phyloP scores from a whole-genome alignment of 2,329 filamentous ascomycete species.

The Pezizomycotina sp. region DNA sequence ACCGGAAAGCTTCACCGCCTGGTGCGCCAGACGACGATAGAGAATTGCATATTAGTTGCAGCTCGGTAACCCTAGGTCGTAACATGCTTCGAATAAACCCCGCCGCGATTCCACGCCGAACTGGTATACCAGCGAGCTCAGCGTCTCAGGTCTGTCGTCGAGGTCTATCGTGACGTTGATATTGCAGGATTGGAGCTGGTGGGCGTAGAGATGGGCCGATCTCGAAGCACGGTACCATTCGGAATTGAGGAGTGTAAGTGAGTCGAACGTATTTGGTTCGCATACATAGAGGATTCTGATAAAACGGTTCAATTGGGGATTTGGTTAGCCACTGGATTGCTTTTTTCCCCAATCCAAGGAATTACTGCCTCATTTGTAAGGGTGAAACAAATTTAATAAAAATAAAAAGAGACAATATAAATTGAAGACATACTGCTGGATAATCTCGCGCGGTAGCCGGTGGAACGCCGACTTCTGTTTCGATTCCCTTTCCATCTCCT shows the following conservation, averaged over 20 bases:
- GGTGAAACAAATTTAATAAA: conserved; percentile 22
- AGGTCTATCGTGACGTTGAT: conserved; percentile 38
- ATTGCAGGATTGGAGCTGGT: conserved; percentile 45
- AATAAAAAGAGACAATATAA: conserved; percentile 1
- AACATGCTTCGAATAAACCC: conserved; percentile 61
- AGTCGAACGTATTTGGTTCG: conserved; percentile 49
- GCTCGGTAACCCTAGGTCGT: conserved; percentile 50
- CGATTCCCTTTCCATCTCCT: too few species aligned
- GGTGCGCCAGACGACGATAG: conserved; percentile 68
- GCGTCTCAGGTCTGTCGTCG: conserved; percentile 32
- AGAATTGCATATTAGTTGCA: conserved; percentile 68
- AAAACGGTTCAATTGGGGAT: too few species aligned
- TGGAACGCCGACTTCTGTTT: conserved; percentile 40
- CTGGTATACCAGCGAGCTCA: conserved; percentile 45
- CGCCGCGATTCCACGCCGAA: conserved; percentile 58
- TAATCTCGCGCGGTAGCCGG: conserved; percentile 50
- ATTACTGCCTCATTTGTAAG: too few species aligned
- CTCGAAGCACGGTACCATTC: conserved; percentile 51
- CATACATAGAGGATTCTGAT: conserved; percentile 45
- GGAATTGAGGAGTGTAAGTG: conserved; percentile 46
- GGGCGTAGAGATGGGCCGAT: conserved; percentile 44
- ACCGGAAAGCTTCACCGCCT: conserved; percentile 71
- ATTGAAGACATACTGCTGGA: conserved; percentile 43
- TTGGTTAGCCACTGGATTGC: too few species aligned
- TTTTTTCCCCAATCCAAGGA: too few species aligned